These are phyloP conservation scores for Coemansia sp. DNA, from an alignment of 192 early-diverging fungal genomes.

Conservation along the genomic window DNA sequence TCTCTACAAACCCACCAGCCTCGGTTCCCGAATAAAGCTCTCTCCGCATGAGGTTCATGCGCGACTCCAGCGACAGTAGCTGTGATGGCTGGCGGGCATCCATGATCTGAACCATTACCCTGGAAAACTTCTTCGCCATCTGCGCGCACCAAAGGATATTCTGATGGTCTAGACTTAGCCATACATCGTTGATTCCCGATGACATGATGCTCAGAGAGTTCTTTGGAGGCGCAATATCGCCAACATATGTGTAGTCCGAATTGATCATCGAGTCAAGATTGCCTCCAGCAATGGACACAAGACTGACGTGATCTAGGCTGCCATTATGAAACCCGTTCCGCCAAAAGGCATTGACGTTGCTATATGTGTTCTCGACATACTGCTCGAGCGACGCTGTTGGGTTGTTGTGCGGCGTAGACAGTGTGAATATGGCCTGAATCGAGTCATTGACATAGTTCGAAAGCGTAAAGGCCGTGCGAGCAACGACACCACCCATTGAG, in stretches of 20 bases:
- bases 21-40: conserved; percentile 60
- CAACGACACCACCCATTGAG: conserved; percentile 97
- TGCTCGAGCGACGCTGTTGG: conserved; percentile 76
- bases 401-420: conserved; percentile 83
- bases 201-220: conserved; percentile 81
- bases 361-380: conserved; percentile 63
- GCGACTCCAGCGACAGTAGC: conserved; percentile 58
- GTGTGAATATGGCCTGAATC: conserved; percentile 80
- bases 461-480: conserved; percentile 71
- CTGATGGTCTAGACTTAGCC: conserved; percentile 86
- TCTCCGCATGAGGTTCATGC: conserved; percentile 66
- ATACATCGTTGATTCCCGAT: conserved; percentile 78
- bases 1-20: conserved; percentile 10
- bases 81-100: conserved; percentile 61
- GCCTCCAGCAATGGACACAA: conserved; percentile 91
- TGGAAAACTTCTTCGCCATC: conserved; percentile 66
- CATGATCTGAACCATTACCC: conserved; percentile 60
- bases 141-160: conserved; percentile 93
- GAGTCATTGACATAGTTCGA: conserved; percentile 68
- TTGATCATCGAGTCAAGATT: conserved; percentile 82
- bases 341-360: conserved; percentile 72
- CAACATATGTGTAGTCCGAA: conserved; percentile 72
- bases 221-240: conserved; percentile 60
- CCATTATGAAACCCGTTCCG: conserved; percentile 46
- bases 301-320: conserved; percentile 58